These are phyloP conservation scores for Xylaria sp. DNA, from an alignment of 2,329 filamentous ascomycete species.

Conservation along the genomic window DNA sequence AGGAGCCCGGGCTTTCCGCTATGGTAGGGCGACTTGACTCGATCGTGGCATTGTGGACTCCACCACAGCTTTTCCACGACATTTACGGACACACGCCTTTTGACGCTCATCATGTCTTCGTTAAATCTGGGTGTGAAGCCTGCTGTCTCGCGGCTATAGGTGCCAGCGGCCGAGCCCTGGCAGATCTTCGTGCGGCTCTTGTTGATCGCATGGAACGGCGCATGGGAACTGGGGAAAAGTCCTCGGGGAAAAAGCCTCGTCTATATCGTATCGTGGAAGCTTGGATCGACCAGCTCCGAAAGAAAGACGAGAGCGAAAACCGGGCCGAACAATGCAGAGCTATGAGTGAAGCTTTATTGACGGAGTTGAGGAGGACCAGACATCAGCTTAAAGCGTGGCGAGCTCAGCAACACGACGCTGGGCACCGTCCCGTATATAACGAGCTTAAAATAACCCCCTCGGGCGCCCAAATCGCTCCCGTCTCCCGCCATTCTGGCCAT, in stretches of 20 bases:
- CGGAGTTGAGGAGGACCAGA: constrained; percentile 38
- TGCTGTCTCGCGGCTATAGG: constrained; percentile 64
- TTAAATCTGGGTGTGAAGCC: constrained; percentile 60
- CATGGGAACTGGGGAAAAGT: neutral
- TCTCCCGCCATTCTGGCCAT: constrained; percentile 27
- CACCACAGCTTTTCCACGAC: constrained; percentile 50
- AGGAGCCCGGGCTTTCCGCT: constrained; percentile 41
- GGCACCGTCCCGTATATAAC: constrained; percentile 29
- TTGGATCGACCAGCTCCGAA: constrained; percentile 55
- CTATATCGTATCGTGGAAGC: constrained; percentile 56
- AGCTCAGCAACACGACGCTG: constrained; percentile 31
- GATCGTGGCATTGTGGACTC: constrained; percentile 56
- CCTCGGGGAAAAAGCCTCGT: constrained; percentile 46
- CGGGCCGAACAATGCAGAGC: constrained; percentile 40
- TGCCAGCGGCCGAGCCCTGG: constrained; percentile 54
- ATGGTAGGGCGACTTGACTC: constrained; percentile 50
- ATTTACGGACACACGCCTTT: constrained; percentile 51
- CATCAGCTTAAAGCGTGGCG: constrained; percentile 41
- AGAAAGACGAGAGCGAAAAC: constrained; percentile 17
- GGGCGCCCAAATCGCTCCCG: constrained; percentile 23
- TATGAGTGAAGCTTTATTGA: constrained; percentile 40
- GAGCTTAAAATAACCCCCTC: constrained; percentile 38
- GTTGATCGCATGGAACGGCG: constrained; percentile 52
- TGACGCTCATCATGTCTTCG: constrained; percentile 45
- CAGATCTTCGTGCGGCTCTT: constrained; percentile 59